Conservation (phyloP, 1,284 basidiomycete species). For the Apiotrichum laibachii region DNA sequence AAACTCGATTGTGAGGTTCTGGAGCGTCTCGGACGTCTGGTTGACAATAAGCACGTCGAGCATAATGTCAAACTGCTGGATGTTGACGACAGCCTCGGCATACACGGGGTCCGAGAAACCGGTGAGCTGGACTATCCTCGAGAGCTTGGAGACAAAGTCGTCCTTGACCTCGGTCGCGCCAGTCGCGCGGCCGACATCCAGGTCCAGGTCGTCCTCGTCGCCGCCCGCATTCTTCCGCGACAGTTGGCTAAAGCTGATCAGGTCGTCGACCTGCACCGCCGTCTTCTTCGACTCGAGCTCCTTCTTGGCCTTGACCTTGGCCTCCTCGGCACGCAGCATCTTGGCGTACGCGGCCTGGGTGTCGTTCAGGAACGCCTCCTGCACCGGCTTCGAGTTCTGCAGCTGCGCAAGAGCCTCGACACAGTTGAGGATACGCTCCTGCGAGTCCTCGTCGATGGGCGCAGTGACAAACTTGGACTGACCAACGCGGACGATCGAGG, state of each 20-base stretch:
- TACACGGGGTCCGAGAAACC: slow-evolving; percentile 99
- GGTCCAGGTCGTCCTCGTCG: slow-evolving; percentile 70
- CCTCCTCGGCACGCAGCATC: slow-evolving; percentile 89
- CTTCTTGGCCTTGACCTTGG: slow-evolving; percentile 86
- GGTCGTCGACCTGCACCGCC: slow-evolving; percentile 86
- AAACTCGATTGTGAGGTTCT: slow-evolving; percentile 96
- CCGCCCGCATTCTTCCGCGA: slow-evolving; percentile 82
- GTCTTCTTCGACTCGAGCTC: slow-evolving; percentile 70
- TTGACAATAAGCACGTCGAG: slow-evolving; percentile 96
- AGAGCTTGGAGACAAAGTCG: slow-evolving; percentile 95
- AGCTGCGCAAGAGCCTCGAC: slow-evolving; percentile 83
- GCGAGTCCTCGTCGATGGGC: slow-evolving; percentile 96
- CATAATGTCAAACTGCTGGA: slow-evolving; percentile 96
- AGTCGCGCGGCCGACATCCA: slow-evolving; percentile 86
- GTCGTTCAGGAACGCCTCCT: slow-evolving; percentile 87
- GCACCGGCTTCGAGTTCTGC: slow-evolving; percentile 61
- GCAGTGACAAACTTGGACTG: slow-evolving; percentile 92
- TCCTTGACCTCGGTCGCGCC: slow-evolving; percentile 79
- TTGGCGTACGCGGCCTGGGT: slow-evolving; percentile 90
- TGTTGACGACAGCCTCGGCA: slow-evolving; percentile 96
- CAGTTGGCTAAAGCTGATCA: slow-evolving; percentile 90
- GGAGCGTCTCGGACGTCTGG: slow-evolving; percentile 89
- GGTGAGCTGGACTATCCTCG: slow-evolving; percentile 91
- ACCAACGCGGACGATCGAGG: slow-evolving; percentile 91
- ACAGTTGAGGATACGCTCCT: slow-evolving; percentile 94